Base-by-base conservation (phyloP, 2,329 filamentous ascomycete genomes). In the Lecanosticta acicola region DNA sequence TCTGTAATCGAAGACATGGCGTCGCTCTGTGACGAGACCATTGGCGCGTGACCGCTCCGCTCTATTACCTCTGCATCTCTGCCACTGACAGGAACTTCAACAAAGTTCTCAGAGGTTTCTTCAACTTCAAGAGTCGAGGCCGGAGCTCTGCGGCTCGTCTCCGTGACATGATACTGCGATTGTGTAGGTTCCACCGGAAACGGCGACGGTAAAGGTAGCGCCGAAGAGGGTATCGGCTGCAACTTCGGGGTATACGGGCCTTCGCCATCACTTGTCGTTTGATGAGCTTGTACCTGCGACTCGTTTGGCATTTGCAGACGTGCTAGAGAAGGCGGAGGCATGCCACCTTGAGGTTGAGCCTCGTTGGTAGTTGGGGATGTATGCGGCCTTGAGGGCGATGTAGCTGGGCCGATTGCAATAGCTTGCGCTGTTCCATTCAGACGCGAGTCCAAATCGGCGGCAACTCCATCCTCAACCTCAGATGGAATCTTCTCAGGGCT, bases 401-500 rank as follows among this genome's bases (percentile, higher is more conserved):
- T n/a, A n/a, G n/a, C n/a, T n/a, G n/a, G n/a, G n/a, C n/a, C n/a
- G n/a, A n/a, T n/a, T n/a, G n/a, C n/a, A n/a, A n/a, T n/a, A n/a
- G n/a, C n/a, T n/a, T n/a, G n/a, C n/a, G n/a, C n/a, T n/a, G n/a
- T n/a, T n/a, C n/a, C n/a, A n/a, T n/a, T n/a, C n/a, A n/a, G n/a
- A n/a, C n/a, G n/a, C n/a, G n/a, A n/a, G n/a, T n/a, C n/a, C n/a
- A n/a, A n/a, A 11, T 29, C 24, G 24, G 24, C 24, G 24, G 5
- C 24, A 5, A 7, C 26, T 14, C 41, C 38, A 3, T 5, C 32
- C 13, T 42, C 14, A 9, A 10, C 32, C 2, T 43, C 21, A 11
- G 38, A 43, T 5, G 44, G 35, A 1, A 75, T 67, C 26, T 72
- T 75, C 59, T 84, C 78, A 2, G 87, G 85, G 42, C 83, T 90